Conservation (phyloP, 2,329 filamentous ascomycete species). For the Stachybotrys elegans region DNA sequence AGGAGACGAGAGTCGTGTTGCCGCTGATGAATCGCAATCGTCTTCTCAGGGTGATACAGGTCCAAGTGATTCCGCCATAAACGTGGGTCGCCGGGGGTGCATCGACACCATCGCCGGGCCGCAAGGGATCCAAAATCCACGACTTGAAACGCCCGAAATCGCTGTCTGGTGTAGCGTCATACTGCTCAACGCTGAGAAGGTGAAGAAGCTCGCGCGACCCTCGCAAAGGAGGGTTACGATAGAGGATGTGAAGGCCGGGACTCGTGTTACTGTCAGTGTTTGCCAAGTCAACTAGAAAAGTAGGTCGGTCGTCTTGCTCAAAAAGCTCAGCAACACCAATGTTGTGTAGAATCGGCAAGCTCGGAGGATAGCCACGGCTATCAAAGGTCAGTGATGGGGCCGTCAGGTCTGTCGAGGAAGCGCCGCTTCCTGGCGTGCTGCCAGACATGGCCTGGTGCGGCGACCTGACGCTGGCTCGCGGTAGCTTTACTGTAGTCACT, state of each 20-base stretch:
- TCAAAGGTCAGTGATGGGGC: slow-evolving; percentile 49
- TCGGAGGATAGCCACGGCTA: slow-evolving; percentile 38
- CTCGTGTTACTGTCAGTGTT: slow-evolving; percentile 50
- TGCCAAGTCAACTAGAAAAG: slow-evolving; percentile 67
- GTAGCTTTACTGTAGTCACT: slow-evolving; percentile 51
- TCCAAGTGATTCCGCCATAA: slow-evolving; percentile 66
- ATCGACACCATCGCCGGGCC: slow-evolving; percentile 46
- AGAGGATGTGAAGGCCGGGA: slow-evolving; percentile 56
- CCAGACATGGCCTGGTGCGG: slow-evolving; percentile 42
- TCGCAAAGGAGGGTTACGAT: slow-evolving; percentile 63
- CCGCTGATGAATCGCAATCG: slow-evolving; percentile 66
- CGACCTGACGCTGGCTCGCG: slow-evolving; percentile 46
- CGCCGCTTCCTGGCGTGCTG: slow-evolving; percentile 47
- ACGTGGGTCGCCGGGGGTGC: slow-evolving; percentile 48
- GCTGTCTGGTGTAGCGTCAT: slow-evolving; percentile 33
- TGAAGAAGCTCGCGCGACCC: slow-evolving; percentile 50
- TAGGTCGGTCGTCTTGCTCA: slow-evolving; percentile 71
- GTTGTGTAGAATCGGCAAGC: slow-evolving; percentile 53
- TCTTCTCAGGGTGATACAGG: slow-evolving; percentile 62
- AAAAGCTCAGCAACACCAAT: slow-evolving; percentile 68
- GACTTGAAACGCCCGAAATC: slow-evolving; percentile 61
- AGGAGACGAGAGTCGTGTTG: slow-evolving; percentile 26
- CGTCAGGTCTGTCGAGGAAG: slow-evolving; percentile 49
- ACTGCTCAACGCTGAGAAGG: slow-evolving; percentile 47
- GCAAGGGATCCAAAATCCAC: slow-evolving; percentile 59